Base-by-base conservation (phyloP, 805 yeast genomes). In the Sporopachydermia quercuum region DNA sequence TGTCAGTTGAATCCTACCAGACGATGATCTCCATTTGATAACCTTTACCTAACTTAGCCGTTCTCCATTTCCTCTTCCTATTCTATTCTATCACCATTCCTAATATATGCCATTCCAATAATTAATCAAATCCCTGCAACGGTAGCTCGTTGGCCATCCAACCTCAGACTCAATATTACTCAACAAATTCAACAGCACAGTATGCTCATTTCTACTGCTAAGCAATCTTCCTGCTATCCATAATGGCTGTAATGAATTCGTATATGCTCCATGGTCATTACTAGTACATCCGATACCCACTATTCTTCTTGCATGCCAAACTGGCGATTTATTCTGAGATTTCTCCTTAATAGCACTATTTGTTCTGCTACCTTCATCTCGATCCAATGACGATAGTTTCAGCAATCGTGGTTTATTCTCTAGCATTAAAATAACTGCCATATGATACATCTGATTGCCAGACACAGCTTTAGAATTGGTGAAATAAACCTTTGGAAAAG, bases 231-330 rank as follows among this genome's bases (percentile, higher is more conserved):
- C 56, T 3, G 58, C 56, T 5, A 53, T 41, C 56, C 56, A 52
- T 8, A 54, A 40, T 1, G 55, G 56, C 39, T 54, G 57, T 6
- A 54, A 40, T 8, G 56, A 53, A 36, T 42, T 56, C 46, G 45
- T 56, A 49, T 43, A 60, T 44, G 47, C 55, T 19, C 44, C 58
- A 35, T 46, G 55, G 30, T 52, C 52, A 11, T 40, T 45, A 35
- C 60, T 58, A 3, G 60, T 52, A 1, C 57, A 49, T 4, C 58
- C 48, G 27, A 60, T 58, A 17, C 61, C 62, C 38, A 59, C 49
- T 6, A 61, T 60, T 40, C 58, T 65, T 40, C 60, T 60, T 4
- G 66, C 65, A 43, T 61, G 66, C 63, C 64, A 59, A 13, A 61
- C 54, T 35, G 57, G 54, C 2, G 65, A 57, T 38, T 47, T 47